phyloP scores from a whole-genome alignment of 139 green algal genomes.

The Asterochloris erici region DNA sequence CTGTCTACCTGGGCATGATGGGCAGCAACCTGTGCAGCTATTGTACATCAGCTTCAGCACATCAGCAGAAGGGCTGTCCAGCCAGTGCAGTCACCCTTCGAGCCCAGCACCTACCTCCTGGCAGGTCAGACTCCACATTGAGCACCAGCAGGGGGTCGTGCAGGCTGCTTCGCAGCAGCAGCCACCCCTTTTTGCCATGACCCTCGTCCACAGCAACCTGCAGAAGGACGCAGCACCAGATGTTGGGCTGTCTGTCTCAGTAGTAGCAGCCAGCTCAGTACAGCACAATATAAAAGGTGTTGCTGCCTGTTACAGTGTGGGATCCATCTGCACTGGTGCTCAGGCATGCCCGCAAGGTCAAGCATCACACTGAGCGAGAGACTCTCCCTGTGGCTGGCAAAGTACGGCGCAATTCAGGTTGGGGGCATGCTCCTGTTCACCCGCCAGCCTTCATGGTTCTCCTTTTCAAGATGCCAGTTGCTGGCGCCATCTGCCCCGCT shows the following conservation, averaged over 20 bases:
- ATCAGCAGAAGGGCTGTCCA: not conserved
- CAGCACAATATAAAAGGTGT: too few relatives aligned
- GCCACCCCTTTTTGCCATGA: constrained; percentile 75
- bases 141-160: constrained; percentile 86
- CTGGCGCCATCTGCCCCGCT: constrained; percentile 26
- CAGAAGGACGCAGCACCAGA: not conserved
- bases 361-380: too few relatives aligned
- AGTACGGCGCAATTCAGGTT: not conserved
- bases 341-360: too few relatives aligned
- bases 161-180: constrained; percentile 81
- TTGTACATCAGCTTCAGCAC: not conserved
- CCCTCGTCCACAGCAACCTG: constrained; percentile 58
- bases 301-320: too few relatives aligned
- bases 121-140: constrained; percentile 59
- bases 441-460: constrained; percentile 88
- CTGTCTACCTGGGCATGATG: not conserved
- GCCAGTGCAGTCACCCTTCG: not conserved
- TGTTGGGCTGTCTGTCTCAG: not conserved
- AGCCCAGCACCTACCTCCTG: constrained; percentile 33
- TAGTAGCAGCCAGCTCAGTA: not conserved
- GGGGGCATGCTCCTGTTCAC: constrained; percentile 30
- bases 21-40: not conserved
- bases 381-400: too few relatives aligned
- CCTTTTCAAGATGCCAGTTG: constrained; percentile 63
- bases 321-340: too few relatives aligned